Percentiles rank a stretch among this genome's conserved stretches.
Evolutionary conservation across 768 basidiomycete species (phyloP).

Genomic region (Rhodotorula kratochvilovae): DNA sequence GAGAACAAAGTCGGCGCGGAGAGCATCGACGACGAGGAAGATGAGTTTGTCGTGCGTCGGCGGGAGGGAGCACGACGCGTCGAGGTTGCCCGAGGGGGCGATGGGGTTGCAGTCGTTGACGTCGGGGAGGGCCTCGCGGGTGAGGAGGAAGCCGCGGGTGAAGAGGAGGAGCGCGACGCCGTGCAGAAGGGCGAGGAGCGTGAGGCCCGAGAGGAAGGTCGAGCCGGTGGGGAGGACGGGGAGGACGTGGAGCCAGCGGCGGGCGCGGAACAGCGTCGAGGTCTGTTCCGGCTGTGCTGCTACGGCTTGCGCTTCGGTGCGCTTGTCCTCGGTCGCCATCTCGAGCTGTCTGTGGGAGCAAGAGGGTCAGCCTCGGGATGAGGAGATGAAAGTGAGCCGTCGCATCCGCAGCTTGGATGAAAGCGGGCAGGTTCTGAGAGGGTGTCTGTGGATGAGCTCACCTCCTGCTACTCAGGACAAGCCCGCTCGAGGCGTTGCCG

Average conservation of each 20-base stretch:
- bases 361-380: not conserved
- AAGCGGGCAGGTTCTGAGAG: too few species aligned
- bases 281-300: not conserved
- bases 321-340: not conserved
- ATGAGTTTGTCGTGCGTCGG: slow-evolving; percentile 75
- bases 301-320: not conserved
- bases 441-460: too few species aligned
- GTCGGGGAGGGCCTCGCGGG: slow-evolving; percentile 65
- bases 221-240: slow-evolving; percentile 22
- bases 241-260: slow-evolving; percentile 18
- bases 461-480: too few species aligned
- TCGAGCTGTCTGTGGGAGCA: not conserved
- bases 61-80: slow-evolving; percentile 52
- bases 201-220: slow-evolving; percentile 17
- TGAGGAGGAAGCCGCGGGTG: slow-evolving; percentile 83
- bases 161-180: slow-evolving; percentile 79
- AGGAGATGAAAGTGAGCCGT: not conserved
- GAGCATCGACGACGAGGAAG: slow-evolving; percentile 80
- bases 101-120: slow-evolving; percentile 48
- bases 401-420: too few species aligned
- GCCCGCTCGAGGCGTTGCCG: too few species aligned
- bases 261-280: not conserved
- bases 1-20: slow-evolving; percentile 89
- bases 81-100: slow-evolving; percentile 50
- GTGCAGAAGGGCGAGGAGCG: slow-evolving; percentile 54